Conservation (phyloP, 2,329 filamentous ascomycete genomes). For the Claviceps sp. region DNA sequence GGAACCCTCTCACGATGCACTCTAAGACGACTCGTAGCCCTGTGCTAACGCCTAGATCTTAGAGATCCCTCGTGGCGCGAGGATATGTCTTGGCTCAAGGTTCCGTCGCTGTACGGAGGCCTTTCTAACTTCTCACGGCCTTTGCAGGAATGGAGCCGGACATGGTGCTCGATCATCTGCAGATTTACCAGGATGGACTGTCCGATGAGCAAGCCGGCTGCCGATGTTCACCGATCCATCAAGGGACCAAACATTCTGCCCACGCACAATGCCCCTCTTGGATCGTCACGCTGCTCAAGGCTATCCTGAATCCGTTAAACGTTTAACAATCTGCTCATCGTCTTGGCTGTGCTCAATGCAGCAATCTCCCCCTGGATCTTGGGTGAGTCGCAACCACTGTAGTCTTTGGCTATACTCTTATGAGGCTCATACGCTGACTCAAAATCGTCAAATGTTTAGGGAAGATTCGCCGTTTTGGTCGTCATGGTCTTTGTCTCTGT, state of each 20-base stretch:
- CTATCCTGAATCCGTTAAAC: slow-evolving; percentile 17
- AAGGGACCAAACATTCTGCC: slow-evolving; percentile 13
- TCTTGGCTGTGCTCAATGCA: slow-evolving; percentile 14
- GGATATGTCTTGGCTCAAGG: slow-evolving; percentile 5
- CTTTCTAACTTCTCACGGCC: slow-evolving; percentile 7
- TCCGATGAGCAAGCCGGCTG: slow-evolving; percentile 12
- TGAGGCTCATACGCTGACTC: neutral
- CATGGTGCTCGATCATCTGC: slow-evolving; percentile 10
- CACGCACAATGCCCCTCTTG: slow-evolving; percentile 14
- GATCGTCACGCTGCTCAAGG: slow-evolving; percentile 13
- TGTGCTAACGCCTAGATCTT: neutral
- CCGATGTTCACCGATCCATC: slow-evolving; percentile 9
- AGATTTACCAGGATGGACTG: slow-evolving; percentile 11
- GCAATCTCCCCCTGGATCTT: slow-evolving; percentile 9
- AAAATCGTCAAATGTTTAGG: slow-evolving; percentile 1
- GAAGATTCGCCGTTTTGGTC: slow-evolving; percentile 12
- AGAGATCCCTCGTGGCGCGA: neutral
- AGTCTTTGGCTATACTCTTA: too few species aligned
- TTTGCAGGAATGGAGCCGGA: slow-evolving; percentile 11
- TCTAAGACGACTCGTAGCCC: neutral
- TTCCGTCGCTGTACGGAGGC: slow-evolving; percentile 9
- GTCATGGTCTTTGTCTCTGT: slow-evolving; percentile 15
- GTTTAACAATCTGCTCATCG: slow-evolving; percentile 13
- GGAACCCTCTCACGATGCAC: slow-evolving; percentile 3
- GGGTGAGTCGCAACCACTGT: slow-evolving; percentile 3